Conservation (phyloP, 1,139 yeast species). For the Protomyces macrosporus region DNA sequence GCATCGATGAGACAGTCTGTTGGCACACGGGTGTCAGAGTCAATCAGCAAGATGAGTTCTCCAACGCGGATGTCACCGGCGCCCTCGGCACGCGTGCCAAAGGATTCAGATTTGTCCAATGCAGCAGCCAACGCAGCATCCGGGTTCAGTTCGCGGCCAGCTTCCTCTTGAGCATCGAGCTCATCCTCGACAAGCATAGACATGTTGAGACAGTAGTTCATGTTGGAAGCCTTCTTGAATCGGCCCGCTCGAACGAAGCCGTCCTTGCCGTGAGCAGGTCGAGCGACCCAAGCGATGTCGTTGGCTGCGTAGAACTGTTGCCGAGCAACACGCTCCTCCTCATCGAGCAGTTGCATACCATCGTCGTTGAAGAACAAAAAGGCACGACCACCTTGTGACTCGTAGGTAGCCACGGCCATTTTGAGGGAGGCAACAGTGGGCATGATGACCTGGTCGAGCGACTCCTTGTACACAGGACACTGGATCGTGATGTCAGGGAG, state of each 20-base stretch:
- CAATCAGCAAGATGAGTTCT: conserved; percentile 27
- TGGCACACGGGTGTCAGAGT: conserved; percentile 30
- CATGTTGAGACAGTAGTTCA: conserved; percentile 21
- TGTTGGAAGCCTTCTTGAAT: conserved; percentile 7
- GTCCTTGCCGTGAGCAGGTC: conserved; percentile 29
- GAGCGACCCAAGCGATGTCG: conserved; percentile 26
- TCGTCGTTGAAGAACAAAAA: conserved; percentile 25
- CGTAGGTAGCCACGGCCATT: conserved; percentile 21
- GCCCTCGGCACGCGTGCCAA: conserved; percentile 10
- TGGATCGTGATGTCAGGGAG: conserved; percentile 29
- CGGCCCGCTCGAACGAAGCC: conserved; percentile 26
- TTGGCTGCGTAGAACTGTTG: conserved; percentile 27
- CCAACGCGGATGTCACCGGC: conserved; percentile 30
- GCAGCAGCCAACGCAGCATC: not conserved
- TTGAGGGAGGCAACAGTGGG: conserved; percentile 24
- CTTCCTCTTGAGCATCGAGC: conserved; percentile 15
- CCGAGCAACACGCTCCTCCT: not conserved
- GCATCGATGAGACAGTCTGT: conserved; percentile 30
- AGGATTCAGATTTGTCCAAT: conserved; percentile 4
- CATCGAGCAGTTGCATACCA: conserved; percentile 21
- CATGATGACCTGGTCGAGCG: conserved; percentile 24
- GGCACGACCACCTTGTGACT: conserved; percentile 27
- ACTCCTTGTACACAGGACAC: conserved; percentile 29
- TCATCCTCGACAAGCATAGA: conserved; percentile 27
- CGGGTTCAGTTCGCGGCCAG: not conserved